Conservation (phyloP, 768 basidiomycete species). For the Serendipita indica region DNA sequence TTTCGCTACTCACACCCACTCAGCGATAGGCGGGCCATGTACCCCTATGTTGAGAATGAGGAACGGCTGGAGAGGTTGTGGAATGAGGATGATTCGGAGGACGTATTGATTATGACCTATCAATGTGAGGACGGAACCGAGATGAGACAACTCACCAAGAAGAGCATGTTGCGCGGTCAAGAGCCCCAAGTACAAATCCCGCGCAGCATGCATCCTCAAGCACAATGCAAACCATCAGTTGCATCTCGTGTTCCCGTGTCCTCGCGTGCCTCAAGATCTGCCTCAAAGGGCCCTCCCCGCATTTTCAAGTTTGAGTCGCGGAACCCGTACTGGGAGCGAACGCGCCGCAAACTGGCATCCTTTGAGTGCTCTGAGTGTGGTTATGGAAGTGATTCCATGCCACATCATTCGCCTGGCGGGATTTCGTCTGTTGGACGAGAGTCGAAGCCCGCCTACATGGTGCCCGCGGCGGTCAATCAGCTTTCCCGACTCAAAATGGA, state of each 20-base stretch:
- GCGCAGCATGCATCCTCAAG: neutral
- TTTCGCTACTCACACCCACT: neutral
- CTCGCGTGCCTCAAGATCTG: too few species aligned
- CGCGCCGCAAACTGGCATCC: neutral
- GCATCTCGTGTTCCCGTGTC: neutral
- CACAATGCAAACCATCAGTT: neutral
- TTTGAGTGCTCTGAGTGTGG: conserved; percentile 3
- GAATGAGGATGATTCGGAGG: neutral
- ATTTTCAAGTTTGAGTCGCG: neutral
- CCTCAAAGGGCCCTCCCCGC: neutral
- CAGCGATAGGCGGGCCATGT: neutral
- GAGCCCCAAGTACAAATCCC: too few species aligned
- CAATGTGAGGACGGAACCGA: conserved; percentile 1
- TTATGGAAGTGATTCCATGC: neutral
- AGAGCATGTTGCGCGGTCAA: conserved; percentile 6
- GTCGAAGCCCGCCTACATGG: neutral
- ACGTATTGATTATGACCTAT: conserved; percentile 1
- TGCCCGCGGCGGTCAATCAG: neutral
- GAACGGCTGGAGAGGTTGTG: neutral
- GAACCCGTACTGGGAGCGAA: neutral
- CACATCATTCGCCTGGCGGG: neutral
- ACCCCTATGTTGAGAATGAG: conserved; percentile 6
- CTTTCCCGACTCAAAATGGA: neutral
- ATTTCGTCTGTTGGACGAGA: neutral
- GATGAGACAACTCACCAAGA: conserved; percentile 1